Evolutionary conservation across 2,329 filamentous ascomycete genomes (phyloP).

Genomic region (Camillea tinctor): DNA sequence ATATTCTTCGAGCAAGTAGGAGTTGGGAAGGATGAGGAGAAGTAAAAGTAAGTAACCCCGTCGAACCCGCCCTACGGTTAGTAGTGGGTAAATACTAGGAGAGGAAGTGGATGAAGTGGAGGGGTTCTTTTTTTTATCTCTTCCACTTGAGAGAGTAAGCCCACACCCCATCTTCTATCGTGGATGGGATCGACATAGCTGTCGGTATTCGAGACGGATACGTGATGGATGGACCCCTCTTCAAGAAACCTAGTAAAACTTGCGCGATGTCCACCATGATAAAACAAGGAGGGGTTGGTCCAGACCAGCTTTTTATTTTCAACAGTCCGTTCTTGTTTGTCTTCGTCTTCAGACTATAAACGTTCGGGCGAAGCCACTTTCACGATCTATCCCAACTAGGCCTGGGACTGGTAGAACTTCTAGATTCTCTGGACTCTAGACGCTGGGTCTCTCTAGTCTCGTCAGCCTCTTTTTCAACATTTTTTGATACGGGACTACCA

Average conservation of each 20-base stretch:
- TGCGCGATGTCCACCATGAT: background rate
- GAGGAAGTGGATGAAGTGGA: too few species aligned
- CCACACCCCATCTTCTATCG: background rate
- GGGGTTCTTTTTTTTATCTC: background rate
- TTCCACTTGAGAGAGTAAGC: background rate
- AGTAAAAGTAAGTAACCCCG: background rate
- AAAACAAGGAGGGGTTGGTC: background rate
- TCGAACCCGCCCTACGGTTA: background rate
- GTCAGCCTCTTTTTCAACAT: too few species aligned
- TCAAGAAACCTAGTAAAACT: background rate
- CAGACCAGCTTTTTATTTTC: background rate
- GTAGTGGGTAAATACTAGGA: background rate
- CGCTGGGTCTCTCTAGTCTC: background rate
- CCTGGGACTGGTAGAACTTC: background rate
- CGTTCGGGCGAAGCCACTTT: background rate
- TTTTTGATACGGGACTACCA: background rate
- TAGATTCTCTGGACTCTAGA: too few species aligned
- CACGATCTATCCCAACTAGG: background rate
- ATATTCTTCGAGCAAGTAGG: background rate
- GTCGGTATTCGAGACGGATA: constrained; percentile 19
- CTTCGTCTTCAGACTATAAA: background rate
- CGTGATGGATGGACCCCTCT: background rate
- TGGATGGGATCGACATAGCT: constrained; percentile 16
- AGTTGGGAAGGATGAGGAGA: background rate
- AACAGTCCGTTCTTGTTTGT: background rate